A percentile compares a stretch with the other conserved stretches of the same genome.
These are phyloP conservation scores for Ascochyta pisi DNA, from an alignment of 2,329 filamentous ascomycete species.

Conservation along the genomic window DNA sequence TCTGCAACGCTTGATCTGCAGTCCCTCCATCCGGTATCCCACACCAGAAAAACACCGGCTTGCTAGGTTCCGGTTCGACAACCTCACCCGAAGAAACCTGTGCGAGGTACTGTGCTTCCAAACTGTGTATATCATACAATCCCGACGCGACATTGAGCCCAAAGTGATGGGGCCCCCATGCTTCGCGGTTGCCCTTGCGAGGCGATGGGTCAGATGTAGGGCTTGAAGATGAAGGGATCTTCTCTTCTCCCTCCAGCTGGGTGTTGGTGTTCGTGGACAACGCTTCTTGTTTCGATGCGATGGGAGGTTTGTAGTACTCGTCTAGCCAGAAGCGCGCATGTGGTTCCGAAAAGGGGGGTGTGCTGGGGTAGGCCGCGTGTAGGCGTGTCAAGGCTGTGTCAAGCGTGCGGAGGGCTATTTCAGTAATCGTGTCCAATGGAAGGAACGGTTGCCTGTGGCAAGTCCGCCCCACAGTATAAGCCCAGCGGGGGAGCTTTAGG, in stretches of 20 bases:
- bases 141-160: slow-evolving; percentile 17
- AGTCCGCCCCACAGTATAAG: slow-evolving; percentile 17
- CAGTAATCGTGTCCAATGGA: slow-evolving; percentile 17
- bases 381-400: slow-evolving; percentile 15
- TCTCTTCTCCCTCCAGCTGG: slow-evolving; percentile 9
- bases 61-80: slow-evolving; percentile 17
- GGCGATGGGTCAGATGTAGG: slow-evolving; percentile 16
- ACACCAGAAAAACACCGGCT: slow-evolving; percentile 17
- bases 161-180: slow-evolving; percentile 16
- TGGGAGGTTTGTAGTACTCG: slow-evolving; percentile 11
- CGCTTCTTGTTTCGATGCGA: slow-evolving; percentile 15
- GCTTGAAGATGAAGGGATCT: slow-evolving; percentile 10
- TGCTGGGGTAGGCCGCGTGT: slow-evolving; percentile 12
- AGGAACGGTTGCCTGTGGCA: slow-evolving; percentile 13
- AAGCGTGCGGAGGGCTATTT: slow-evolving; percentile 19
- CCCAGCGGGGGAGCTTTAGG: slow-evolving; percentile 19
- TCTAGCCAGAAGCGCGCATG: slow-evolving; percentile 22
- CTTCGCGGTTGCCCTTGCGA: slow-evolving; percentile 19
- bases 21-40: slow-evolving; percentile 20
- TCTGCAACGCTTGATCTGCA: slow-evolving; percentile 14
- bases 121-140: slow-evolving; percentile 19
- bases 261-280: slow-evolving; percentile 5
- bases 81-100: slow-evolving; percentile 13
- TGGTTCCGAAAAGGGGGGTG: slow-evolving; percentile 16
- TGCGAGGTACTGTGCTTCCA: slow-evolving; percentile 17